Evolutionary conservation across 2,329 filamentous ascomycete genomes (phyloP), one percentile per base, ranked within the genome.

Genomic region (Nemania sp.): DNA sequence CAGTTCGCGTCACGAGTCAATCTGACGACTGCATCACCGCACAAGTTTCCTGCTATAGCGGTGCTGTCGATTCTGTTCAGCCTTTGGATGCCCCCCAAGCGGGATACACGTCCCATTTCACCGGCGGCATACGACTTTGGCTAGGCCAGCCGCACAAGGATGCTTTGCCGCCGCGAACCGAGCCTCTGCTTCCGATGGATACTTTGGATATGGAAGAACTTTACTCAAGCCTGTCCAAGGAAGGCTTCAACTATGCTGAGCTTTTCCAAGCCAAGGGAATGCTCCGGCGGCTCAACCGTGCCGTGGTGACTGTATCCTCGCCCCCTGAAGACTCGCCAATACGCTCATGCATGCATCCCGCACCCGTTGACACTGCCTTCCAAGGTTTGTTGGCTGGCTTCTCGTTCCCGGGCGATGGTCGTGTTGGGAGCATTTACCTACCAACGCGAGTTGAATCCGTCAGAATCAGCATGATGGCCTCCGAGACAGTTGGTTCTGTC

Each of bases 361-460:
- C 14, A 3, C 6, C 41, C 1, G 14, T 52, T 7, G 43, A 53
- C 14, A 20, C 36, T 6, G 36, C 30, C 3, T 33, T 52, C 5
- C 36, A 53, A 14, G 36, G 50, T 20, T 17, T 53, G 1, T 36
- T 28, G 1, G 50, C 50, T 14, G 43, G 33, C 1, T 48, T 48
- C 11, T 53, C 36, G 1, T 53, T 17, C 19, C 50, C 50, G 0
- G 43, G 43, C 8, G 50, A 53, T n/a, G 36, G 36, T 5, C 36
- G 22, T 2, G 4, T 53, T 34, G 36, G 36, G 11, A 20, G 31
- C 8, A 34, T 31, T 5, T 53, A 48, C n/a, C 43, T 48, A 3
- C 50, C 44, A 4, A 48, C 28, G 3, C 14, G 20, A 1, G n/a
- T 53, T 17, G 11, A 24, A 12, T 14, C 26, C 7, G 23, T 53